Conservation (phyloP, 23 red algal genomes). For the Gracilaria vermiculophylla region DNA sequence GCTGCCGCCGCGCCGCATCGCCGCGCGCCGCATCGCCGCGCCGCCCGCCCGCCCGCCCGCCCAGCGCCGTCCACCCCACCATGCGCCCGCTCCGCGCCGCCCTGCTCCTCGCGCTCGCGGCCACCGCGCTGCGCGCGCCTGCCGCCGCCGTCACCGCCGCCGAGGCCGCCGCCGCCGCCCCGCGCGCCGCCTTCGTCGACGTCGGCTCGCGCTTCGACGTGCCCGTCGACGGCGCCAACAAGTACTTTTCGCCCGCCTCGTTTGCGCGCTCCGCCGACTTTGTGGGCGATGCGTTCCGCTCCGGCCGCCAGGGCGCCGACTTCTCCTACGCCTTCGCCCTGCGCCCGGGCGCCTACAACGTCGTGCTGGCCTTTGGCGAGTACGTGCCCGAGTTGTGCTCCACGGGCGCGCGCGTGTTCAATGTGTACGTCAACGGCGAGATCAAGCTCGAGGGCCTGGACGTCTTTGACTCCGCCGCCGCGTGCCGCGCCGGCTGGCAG, state of each 20-base stretch:
- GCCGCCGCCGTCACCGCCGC: too few relatives aligned
- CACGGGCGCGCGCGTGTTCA: slow-evolving; percentile 48
- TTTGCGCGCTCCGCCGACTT: not conserved
- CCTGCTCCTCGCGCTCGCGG: too few relatives aligned
- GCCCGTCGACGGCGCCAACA: not conserved
- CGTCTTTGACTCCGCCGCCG: slow-evolving; percentile 12
- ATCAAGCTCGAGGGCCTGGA: slow-evolving; percentile 31
- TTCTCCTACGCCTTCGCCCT: slow-evolving; percentile 57
- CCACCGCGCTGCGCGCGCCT: too few relatives aligned
- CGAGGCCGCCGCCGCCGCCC: not conserved
- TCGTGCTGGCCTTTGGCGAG: slow-evolving; percentile 53
- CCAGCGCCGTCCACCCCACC: too few relatives aligned
- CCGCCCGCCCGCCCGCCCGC: too few relatives aligned
- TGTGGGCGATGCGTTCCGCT: not conserved
- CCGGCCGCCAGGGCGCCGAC: slow-evolving; percentile 5
- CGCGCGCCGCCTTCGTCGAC: not conserved
- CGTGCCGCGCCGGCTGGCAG: slow-evolving; percentile 1
- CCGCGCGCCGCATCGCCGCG: too few relatives aligned
- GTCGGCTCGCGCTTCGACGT: not conserved
- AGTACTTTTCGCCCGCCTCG: not conserved
- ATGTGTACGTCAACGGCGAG: slow-evolving; percentile 53
- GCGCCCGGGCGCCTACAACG: slow-evolving; percentile 36
- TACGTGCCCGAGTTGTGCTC: not conserved
- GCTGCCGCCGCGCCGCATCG: too few relatives aligned
- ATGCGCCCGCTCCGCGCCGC: too few relatives aligned